Evolutionary conservation across 2,329 filamentous ascomycete genomes (phyloP).

Genomic region (Lecanicillium sp.): DNA sequence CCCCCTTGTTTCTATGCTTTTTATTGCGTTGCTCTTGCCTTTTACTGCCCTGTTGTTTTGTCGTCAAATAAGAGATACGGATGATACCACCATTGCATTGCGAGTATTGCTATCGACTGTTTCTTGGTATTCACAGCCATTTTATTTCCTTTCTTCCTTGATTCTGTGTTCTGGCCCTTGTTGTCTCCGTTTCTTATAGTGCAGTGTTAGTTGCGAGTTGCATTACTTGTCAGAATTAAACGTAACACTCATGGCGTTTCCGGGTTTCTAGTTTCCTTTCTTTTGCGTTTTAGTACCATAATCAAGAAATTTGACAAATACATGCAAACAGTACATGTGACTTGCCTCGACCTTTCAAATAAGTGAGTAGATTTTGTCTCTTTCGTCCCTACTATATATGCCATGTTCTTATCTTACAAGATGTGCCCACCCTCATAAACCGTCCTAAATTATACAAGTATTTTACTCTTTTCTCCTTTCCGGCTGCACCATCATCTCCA

Average conservation of each 20-base stretch:
- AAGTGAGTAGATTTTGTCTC: too few species aligned
- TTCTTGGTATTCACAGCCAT: constrained; percentile 15
- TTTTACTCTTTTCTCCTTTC: too few species aligned
- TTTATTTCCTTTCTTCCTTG: constrained; percentile 11
- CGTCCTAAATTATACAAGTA: too few species aligned
- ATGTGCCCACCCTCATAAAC: too few species aligned
- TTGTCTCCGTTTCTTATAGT: constrained; percentile 7
- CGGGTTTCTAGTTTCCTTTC: background rate
- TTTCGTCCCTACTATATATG: too few species aligned
- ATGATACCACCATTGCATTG: constrained; percentile 35
- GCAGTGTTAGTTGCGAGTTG: background rate
- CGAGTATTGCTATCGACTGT: constrained; percentile 24
- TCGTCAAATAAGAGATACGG: constrained; percentile 26
- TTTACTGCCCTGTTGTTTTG: constrained; percentile 17
- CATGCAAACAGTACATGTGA: too few species aligned
- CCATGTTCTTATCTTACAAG: too few species aligned
- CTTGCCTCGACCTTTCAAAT: too few species aligned
- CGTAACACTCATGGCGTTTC: background rate
- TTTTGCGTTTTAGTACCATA: background rate
- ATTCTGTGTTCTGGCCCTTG: constrained; percentile 15
- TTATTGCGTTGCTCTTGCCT: constrained; percentile 9
- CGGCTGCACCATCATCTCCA: too few species aligned
- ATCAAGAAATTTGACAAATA: too few species aligned
- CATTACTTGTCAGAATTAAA: background rate
- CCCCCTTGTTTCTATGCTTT: too few species aligned